Evolutionary conservation across 2,329 filamentous ascomycete species (phyloP).

Genomic region (Boeremia exigua): DNA sequence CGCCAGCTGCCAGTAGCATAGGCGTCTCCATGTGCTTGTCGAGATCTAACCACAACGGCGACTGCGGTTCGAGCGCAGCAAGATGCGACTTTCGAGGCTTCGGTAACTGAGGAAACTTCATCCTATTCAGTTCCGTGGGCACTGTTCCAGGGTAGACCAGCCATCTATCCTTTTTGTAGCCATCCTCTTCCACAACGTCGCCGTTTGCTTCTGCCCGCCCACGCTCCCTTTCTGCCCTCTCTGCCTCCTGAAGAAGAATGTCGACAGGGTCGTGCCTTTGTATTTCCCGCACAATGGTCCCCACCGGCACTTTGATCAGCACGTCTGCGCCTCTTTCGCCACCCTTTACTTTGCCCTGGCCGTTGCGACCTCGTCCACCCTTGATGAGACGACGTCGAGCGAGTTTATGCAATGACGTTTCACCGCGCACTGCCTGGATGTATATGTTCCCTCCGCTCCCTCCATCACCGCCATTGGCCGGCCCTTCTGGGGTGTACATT

Average conservation of each 20-base stretch:
- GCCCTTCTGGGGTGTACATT: conserved; percentile 85
- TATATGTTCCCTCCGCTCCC: conserved; percentile 91
- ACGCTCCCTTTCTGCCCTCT: conserved; percentile 34
- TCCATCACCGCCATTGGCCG: conserved; percentile 93
- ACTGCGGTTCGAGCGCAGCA: conserved; percentile 71
- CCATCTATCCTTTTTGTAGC: conserved; percentile 72
- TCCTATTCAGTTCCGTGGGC: conserved; percentile 69
- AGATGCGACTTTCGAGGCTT: conserved; percentile 63
- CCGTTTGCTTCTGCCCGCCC: conserved; percentile 28
- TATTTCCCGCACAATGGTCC: conserved; percentile 86
- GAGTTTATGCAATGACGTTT: conserved; percentile 93
- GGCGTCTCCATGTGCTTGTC: conserved; percentile 78
- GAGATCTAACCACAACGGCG: conserved; percentile 68
- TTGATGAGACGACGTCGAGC: conserved; percentile 76
- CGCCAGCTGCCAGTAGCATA: conserved; percentile 84
- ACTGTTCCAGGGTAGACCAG: conserved; percentile 82
- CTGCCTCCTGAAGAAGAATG: conserved; percentile 62
- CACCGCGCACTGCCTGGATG: conserved; percentile 88
- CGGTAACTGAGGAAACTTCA: conserved; percentile 64
- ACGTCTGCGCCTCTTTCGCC: conserved; percentile 87
- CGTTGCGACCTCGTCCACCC: conserved; percentile 77
- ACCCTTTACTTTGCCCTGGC: conserved; percentile 73
- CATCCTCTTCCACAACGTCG: conserved; percentile 40
- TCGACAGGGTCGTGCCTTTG: conserved; percentile 77
- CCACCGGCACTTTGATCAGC: conserved; percentile 87